Evolutionary conservation across 1,284 basidiomycete genomes (phyloP), one percentile per base, ranked within the genome.

Genomic region (Exobasidium rhododendri): DNA sequence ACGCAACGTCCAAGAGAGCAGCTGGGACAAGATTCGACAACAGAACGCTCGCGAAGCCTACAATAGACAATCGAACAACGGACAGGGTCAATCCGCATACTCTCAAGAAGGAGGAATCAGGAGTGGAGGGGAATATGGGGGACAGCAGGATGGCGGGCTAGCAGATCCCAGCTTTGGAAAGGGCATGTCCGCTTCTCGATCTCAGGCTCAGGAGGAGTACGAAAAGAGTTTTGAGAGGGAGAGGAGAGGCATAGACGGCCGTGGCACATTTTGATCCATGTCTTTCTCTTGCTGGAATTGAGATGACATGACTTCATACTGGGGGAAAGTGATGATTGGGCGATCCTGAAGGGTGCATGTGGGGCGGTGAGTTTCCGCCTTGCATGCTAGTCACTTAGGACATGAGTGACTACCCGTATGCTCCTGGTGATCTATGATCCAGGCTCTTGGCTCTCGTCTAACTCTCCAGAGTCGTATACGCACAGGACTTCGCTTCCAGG

Each of bases 131-230:
- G 20, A 13, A 4, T 17, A 20, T 50, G 14, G 24, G 7, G 46
- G 11, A 50, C 47, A 28, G n/a, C 26, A 20, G 13, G 26, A 50
- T 20, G 14, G n/a, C 13, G n/a, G 13, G 3, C 47, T 50, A 24
- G 47, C 47, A 2, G 47, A 50, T 50, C 47, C 47, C n/a, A 6
- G 13, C 28, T 50, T 50, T 50, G 47, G 47, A n/a, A 50, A 50
- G 26, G 47, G 47, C 2, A 3, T 28, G 26, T 24, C 20, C 13
- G 4, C 47, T 6, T 24, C 4, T 26, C n/a, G 47, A 50, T n/a
- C 47, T 24, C 47, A 50, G 13, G 47, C 47, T 24, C 47, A 50
- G 26, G 20, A 28, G 14, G 47, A 50, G 26, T 50, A 7, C 13
- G 47, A 50, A 50, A 28, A 20, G 26, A 50, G 47, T 13, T 50